A percentile compares a stretch with the other conserved stretches of the same genome.
Conservation (phyloP, 2,329 filamentous ascomycete genomes). For the Hymenoscyphus fraxineus region DNA sequence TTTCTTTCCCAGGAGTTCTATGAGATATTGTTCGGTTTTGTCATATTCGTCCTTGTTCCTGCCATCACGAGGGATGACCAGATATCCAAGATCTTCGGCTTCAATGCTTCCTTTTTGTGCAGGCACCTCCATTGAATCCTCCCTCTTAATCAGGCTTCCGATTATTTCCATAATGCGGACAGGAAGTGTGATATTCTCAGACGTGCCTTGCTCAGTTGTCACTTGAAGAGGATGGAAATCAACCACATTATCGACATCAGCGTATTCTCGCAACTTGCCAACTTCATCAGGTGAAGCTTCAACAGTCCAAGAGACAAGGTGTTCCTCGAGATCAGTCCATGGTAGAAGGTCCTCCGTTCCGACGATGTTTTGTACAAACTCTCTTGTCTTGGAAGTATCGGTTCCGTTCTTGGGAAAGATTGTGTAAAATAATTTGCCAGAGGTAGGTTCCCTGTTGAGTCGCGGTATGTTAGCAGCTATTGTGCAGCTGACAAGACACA, state of each 20-base stretch:
- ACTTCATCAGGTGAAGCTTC: conserved; percentile 5
- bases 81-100: background rate
- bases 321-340: conserved; percentile 5
- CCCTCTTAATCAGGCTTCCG: background rate
- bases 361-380: background rate
- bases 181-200: background rate
- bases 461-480: conserved; percentile 7
- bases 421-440: conserved; percentile 6
- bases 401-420: conserved; percentile 9
- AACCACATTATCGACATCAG: conserved; percentile 7
- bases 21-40: background rate
- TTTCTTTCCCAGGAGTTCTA: too few species aligned
- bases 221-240: background rate
- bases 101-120: background rate
- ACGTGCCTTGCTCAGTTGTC: background rate
- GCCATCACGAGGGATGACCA: background rate
- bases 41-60: background rate
- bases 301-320: conserved; percentile 7
- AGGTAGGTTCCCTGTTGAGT: conserved; percentile 2
- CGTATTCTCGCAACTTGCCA: background rate
- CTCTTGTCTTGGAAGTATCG: background rate
- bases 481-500: conserved; percentile 2
- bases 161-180: background rate
- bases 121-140: background rate
- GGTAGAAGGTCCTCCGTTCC: conserved; percentile 1